Evolutionary conservation across 768 basidiomycete genomes (phyloP), one percentile per base, ranked within the genome.

Genomic region (Melanogaster broomeanus): DNA sequence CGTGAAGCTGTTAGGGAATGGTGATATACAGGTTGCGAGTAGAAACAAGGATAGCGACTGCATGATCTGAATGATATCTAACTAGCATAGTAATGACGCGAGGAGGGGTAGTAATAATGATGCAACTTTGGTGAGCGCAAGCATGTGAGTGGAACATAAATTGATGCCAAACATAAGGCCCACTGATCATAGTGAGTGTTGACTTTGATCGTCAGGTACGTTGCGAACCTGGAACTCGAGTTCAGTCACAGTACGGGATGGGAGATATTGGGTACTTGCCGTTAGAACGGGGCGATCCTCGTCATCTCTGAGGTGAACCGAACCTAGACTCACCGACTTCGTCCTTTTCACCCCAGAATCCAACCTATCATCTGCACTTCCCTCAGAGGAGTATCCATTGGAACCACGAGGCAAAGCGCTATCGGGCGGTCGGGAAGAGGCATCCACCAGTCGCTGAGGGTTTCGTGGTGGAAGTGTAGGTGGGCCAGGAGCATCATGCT

Each of bases 281-380:
- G 72, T 81, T 53, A 85, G 74, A 22, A 84, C 80, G 45, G 74
- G 76, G 42, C 77, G 71, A 53, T 82, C 83, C 53, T 82, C 78
- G 25, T 80, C 76, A 57, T 85, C 82, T 54, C 67, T 70, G 40
- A 75, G 47, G 19, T 50, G 38, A 34, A 56, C 57, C n/a, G 56
- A 51, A 25, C 53, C 61, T 12, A 49, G 57, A 31, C 59, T 58
- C 41, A 58, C 49, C n/a, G 59, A 65, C 49, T 56, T 60, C 44
- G 54, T 55, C 39, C 57, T 47, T 37, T 53, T 59, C 27, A 62
- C 43, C 12, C 60, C 62, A 33, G 63, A 42, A 51, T 63, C 60
- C 39, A 69, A 56, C 38, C 45, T 44, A 45, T 61, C 47, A 47
- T 48, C 69, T 5, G 61, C 40, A 67, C 74, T 52, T 59, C 57